Evolutionary conservation across 106 monocot species (phyloP), one percentile per base, ranked within the genome.

Genomic region (Iris macrosiphon): DNA sequence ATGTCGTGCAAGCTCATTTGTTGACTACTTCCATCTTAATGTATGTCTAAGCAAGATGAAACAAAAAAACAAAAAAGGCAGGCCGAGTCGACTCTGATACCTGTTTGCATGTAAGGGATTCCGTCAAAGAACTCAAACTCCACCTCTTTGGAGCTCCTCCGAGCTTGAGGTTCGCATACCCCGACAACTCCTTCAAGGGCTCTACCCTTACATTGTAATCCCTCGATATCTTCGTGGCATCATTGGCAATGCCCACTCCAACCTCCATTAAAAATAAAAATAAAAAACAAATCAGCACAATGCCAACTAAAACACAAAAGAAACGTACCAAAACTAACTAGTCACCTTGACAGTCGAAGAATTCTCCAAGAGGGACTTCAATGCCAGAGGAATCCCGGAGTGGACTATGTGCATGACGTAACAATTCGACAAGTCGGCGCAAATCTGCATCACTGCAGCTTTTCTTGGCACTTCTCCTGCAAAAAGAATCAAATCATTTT

Each of bases 361-460:
- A 66, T 89, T 82, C 34, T 82, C 89, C 65, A 96, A 57, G 47
- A 96, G 49, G 51, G 64, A 79, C 50, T 76, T 79, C 26, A 96
- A 50, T 35, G 26, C 46, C 35, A 79, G 61, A 52, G 95, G 85
- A 54, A 96, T 80, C 43, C 95, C 95, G 67, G 82, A 79, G 67
- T 96, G 80, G 64, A 83, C 68, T 4, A 86, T 80, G 32, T 96
- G 95, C 70, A 96, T 74, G 22, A 96, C 79, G 70, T 79, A 83
- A 62, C 95, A 96, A 20, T 51, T 55, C 55, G 60, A 34, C 25
- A 18, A 72, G 35, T 83, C 85, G 55, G 80, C 52, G 59, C 95
- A 96, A 60, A 96, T 71, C 57, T 96, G 95, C 82, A 96, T 75
- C 32, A 96, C 75, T 56, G 95, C 85, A 72, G 85, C 79, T 71